phyloP scores from a whole-genome alignment of 1,139 yeast species.

The Sugiyamaella neomexicana region DNA sequence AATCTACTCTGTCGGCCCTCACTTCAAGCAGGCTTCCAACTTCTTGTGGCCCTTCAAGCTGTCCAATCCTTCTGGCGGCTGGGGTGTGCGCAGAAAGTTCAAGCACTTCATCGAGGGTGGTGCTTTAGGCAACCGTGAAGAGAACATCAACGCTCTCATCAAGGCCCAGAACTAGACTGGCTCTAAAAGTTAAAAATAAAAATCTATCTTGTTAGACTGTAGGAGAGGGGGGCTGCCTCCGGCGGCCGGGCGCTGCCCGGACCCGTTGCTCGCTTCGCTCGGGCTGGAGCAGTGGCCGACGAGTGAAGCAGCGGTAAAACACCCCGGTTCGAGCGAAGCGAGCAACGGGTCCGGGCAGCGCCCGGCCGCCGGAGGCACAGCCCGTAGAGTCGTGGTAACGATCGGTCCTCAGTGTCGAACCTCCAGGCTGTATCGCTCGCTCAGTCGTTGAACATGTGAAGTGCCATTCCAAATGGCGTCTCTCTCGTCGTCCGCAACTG shows the following conservation, averaged over 20 bases:
- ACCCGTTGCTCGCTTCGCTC: not conserved
- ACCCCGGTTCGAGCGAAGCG: not conserved
- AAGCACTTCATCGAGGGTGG: constrained; percentile 99
- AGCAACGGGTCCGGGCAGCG: not conserved
- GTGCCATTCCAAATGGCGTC: no score
- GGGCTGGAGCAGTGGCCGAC: no score
- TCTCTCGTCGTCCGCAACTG: no score
- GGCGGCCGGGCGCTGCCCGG: not conserved
- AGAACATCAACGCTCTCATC: constrained; percentile 96
- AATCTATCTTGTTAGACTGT: not conserved
- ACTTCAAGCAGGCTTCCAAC: constrained; percentile 99
- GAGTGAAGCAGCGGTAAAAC: no score
- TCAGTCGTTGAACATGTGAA: no score
- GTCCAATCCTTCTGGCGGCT: constrained; percentile 99
- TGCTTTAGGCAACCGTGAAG: constrained; percentile 99
- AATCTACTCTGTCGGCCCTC: constrained; percentile 98
- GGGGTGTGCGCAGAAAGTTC: constrained; percentile 99
- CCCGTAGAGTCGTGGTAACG: no score
- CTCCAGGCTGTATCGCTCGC: no score
- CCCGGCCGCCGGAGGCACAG: no score
- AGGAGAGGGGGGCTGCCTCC: not conserved
- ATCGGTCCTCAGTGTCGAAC: no score
- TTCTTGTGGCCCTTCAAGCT: constrained; percentile 99
- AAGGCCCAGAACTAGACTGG: constrained; percentile 54
- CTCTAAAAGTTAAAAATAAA: no score